These are phyloP conservation scores for Blastocystis sp. DNA, from an alignment of 352 stramenopile genomes.

Conservation along the genomic window DNA sequence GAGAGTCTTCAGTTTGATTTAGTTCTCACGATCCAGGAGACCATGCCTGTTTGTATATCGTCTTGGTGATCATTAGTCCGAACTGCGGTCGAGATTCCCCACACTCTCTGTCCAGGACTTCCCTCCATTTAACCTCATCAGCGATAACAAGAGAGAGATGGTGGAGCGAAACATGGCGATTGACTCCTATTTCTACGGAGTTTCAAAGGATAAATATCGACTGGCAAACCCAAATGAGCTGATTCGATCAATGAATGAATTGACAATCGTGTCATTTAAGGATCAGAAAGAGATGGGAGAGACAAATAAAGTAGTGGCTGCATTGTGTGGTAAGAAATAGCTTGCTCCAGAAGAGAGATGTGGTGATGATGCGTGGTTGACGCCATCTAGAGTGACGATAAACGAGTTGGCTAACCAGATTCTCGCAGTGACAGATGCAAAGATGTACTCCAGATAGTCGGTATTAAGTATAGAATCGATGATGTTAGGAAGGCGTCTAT, in stretches of 20 bases:
- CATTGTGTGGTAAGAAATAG: neutral
- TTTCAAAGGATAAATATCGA: neutral
- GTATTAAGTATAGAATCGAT: neutral
- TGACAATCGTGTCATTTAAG: slow-evolving; percentile 3
- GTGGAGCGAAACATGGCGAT: neutral
- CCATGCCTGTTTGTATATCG: neutral
- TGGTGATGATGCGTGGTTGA: neutral
- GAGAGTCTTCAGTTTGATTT: slow-evolving; percentile 1
- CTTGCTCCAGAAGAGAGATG: neutral
- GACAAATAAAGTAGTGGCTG: neutral
- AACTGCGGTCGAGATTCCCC: neutral
- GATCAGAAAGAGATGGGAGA: neutral
- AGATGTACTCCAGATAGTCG: neutral
- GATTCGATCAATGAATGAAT: neutral
- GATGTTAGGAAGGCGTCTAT: neutral
- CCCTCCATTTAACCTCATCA: neutral
- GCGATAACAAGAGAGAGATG: neutral
- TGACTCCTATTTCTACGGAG: slow-evolving; percentile 49
- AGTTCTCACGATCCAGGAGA: slow-evolving; percentile 29
- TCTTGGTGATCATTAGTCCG: neutral
- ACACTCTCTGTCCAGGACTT: neutral
- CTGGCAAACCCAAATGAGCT: neutral
- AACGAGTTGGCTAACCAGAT: slow-evolving; percentile 32
- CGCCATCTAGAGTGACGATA: neutral
- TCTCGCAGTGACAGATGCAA: slow-evolving; percentile 35